phyloP scores from a whole-genome alignment of 306 rosid genomes.

The Cyamopsis tetragonoloba region DNA sequence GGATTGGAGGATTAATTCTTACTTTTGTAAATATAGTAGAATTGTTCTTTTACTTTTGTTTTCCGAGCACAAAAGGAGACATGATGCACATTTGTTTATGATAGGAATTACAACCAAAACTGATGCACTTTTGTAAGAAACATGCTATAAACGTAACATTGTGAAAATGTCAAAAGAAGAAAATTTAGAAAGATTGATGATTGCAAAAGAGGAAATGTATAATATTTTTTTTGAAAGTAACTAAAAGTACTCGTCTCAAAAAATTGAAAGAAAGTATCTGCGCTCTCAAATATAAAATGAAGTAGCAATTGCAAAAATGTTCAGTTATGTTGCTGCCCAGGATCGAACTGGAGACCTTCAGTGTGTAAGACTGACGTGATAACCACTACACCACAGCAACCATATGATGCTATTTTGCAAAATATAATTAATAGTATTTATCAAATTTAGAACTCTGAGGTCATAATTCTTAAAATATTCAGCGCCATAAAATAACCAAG shows the following conservation, averaged over 20 bases:
- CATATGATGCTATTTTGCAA: rapidly evolving
- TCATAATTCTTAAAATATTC: neutral
- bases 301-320: no score
- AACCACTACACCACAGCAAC: constrained; percentile 36
- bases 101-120: no score
- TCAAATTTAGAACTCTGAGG: neutral
- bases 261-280: no score
- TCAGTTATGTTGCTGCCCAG: constrained; percentile 64
- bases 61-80: neutral
- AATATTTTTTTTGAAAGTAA: neutral
- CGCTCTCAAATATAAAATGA: no score
- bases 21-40: no score
- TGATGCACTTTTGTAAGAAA: no score
- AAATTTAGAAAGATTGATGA: neutral
- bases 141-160: neutral
- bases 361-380: constrained; percentile 63
- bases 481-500: neutral
- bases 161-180: neutral
- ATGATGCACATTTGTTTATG: neutral
- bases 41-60: neutral
- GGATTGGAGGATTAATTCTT: no score
- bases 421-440: no score
- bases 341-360: constrained; percentile 87
- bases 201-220: neutral
- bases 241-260: neutral